A percentile compares a stretch with the other conserved stretches of the same genome.
Evolutionary conservation across 2,329 filamentous ascomycete genomes (phyloP).

Genomic region (Xylariaceae sp.): DNA sequence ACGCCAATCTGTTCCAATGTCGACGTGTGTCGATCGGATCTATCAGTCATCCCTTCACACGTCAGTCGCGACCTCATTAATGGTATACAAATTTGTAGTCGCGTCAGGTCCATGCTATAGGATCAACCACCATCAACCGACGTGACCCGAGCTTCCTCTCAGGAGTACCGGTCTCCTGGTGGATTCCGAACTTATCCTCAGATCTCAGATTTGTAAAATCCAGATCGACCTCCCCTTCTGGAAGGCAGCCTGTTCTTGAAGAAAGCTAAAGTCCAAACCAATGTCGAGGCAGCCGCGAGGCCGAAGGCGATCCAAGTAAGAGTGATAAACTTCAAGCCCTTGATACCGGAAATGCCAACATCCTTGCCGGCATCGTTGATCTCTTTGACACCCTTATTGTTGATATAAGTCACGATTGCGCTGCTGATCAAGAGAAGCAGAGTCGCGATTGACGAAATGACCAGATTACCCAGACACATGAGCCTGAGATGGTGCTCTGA

Average conservation of each 20-base stretch:
- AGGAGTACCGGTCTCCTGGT: too few relatives aligned
- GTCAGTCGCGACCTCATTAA: too few relatives aligned
- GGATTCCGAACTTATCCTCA: too few relatives aligned
- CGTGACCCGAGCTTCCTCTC: too few relatives aligned
- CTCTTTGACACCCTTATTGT: slow-evolving; percentile 40
- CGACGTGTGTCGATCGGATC: too few relatives aligned
- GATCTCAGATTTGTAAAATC: too few relatives aligned
- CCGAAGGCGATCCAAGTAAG: slow-evolving; percentile 48
- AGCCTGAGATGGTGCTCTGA: slow-evolving; percentile 14
- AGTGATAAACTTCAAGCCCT: slow-evolving; percentile 44
- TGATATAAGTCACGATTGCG: slow-evolving; percentile 43
- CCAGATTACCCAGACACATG: slow-evolving; percentile 36
- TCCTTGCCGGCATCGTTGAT: slow-evolving; percentile 44
- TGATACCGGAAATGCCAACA: slow-evolving; percentile 43
- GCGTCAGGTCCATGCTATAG: too few relatives aligned
- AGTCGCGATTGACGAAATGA: slow-evolving; percentile 36
- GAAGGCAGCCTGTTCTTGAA: slow-evolving; percentile 1
- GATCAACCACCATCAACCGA: too few relatives aligned
- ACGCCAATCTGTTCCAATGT: background rate
- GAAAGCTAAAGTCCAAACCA: slow-evolving; percentile 40
- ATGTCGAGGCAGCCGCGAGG: slow-evolving; percentile 38
- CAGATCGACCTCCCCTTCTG: too few relatives aligned
- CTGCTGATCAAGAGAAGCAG: slow-evolving; percentile 41
- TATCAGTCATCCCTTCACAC: too few relatives aligned
- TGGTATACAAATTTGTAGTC: too few relatives aligned